phyloP scores from a whole-genome alignment of 768 basidiomycete species.

The Cantharellus anzutake region DNA sequence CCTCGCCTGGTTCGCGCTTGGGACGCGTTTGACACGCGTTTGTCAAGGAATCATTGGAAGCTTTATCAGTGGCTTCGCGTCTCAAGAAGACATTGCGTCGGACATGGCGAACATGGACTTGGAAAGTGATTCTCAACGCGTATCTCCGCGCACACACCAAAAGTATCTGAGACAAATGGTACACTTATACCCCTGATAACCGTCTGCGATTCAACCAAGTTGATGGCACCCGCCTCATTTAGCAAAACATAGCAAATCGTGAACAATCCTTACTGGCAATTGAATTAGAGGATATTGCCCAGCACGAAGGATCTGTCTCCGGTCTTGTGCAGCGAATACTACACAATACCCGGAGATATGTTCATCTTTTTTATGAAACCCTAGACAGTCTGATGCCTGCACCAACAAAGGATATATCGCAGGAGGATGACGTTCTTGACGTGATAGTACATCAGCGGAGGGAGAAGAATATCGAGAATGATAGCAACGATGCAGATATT shows the following conservation, averaged over 20 bases:
- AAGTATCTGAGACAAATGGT: slow-evolving; percentile 83
- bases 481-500: slow-evolving; percentile 43
- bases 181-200: slow-evolving; percentile 4
- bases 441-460: slow-evolving; percentile 87
- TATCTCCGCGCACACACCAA: slow-evolving; percentile 2
- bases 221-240: neutral
- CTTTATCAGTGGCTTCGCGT: slow-evolving; percentile 53
- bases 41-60: slow-evolving; percentile 14
- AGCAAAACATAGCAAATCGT: slow-evolving; percentile 89
- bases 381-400: slow-evolving; percentile 79
- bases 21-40: neutral
- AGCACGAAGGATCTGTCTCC: slow-evolving; percentile 53
- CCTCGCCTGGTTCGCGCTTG: neutral
- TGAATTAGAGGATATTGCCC: slow-evolving; percentile 72
- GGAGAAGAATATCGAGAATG: slow-evolving; percentile 69
- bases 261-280: slow-evolving; percentile 79
- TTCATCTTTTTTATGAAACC: slow-evolving; percentile 72
- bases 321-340: slow-evolving; percentile 66
- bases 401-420: slow-evolving; percentile 77
- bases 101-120: slow-evolving; percentile 57
- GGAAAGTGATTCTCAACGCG: slow-evolving; percentile 27
- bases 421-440: slow-evolving; percentile 89
- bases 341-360: slow-evolving; percentile 77
- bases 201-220: slow-evolving; percentile 9
- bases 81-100: slow-evolving; percentile 35